These are phyloP conservation scores for Brassica juncea DNA, from an alignment of 345 rosid genomes.

Conservation along the genomic window DNA sequence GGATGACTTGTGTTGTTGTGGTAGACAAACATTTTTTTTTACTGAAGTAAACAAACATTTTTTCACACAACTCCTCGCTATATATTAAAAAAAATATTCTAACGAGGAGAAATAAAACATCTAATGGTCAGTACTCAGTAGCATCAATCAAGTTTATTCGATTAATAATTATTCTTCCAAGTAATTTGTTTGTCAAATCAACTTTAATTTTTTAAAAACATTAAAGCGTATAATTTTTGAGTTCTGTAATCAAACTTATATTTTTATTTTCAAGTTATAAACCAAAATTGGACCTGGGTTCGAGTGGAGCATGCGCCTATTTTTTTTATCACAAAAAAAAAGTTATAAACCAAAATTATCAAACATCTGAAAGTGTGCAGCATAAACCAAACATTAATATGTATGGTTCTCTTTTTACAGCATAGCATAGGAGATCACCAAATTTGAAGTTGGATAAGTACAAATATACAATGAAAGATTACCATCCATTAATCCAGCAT, in stretches of 20 bases:
- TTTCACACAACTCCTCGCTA: neutral
- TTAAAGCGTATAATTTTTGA: neutral
- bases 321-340: no score
- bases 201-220: neutral
- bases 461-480: neutral
- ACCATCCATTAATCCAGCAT: neutral
- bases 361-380: slow-evolving; percentile 10
- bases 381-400: neutral
- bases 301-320: no score
- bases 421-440: slow-evolving; percentile 7
- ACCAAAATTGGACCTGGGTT: neutral
- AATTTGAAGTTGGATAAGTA: slow-evolving; percentile 7
- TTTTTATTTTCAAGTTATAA: neutral
- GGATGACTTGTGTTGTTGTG: neutral
- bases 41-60: neutral
- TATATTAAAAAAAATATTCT: neutral
- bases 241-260: neutral
- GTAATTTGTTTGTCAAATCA: neutral
- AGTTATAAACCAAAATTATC: neutral
- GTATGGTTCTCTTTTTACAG: neutral
- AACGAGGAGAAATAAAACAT: neutral
- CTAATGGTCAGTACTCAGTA: neutral
- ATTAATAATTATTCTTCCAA: neutral
- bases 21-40: neutral
- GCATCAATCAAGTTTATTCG: neutral